Evolutionary conservation across 306 rosid genomes (phyloP).

Genomic region (Leucaena leucocephala): DNA sequence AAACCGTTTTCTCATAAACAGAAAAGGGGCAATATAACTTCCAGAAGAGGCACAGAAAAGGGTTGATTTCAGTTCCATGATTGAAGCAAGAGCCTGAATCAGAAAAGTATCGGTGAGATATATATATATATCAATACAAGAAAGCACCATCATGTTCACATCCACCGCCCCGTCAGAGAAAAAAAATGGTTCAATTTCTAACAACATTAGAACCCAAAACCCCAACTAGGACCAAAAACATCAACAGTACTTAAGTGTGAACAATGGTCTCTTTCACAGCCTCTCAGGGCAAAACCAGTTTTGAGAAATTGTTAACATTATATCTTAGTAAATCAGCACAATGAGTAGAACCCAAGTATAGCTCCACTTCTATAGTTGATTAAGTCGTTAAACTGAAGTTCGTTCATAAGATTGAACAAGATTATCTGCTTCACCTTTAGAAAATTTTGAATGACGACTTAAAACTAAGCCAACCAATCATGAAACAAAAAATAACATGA

Average conservation of each 20-base stretch:
- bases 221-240: slow-evolving; percentile 16
- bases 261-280: slow-evolving; percentile 14
- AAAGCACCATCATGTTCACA: slow-evolving; percentile 18
- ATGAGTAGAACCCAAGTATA: neutral
- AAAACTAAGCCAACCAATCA: neutral
- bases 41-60: slow-evolving; percentile 23
- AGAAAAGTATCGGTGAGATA: slow-evolving; percentile 32
- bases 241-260: slow-evolving; percentile 10
- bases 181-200: slow-evolving; percentile 24
- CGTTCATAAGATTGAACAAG: neutral
- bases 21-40: slow-evolving; percentile 1
- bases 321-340: slow-evolving; percentile 7
- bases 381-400: neutral
- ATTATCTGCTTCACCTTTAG: neutral
- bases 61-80: slow-evolving; percentile 27
- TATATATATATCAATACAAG: neutral
- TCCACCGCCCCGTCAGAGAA: neutral
- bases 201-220: neutral
- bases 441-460: slow-evolving; percentile 7
- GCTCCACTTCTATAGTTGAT: neutral
- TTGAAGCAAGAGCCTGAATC: slow-evolving; percentile 45
- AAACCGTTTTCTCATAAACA: slow-evolving; percentile 2
- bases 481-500: neutral
- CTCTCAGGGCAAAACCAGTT: slow-evolving; percentile 7
- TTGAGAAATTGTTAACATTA: slow-evolving; percentile 10